Base-by-base conservation (phyloP, 768 basidiomycete species). In the Podaxis rugospora region DNA sequence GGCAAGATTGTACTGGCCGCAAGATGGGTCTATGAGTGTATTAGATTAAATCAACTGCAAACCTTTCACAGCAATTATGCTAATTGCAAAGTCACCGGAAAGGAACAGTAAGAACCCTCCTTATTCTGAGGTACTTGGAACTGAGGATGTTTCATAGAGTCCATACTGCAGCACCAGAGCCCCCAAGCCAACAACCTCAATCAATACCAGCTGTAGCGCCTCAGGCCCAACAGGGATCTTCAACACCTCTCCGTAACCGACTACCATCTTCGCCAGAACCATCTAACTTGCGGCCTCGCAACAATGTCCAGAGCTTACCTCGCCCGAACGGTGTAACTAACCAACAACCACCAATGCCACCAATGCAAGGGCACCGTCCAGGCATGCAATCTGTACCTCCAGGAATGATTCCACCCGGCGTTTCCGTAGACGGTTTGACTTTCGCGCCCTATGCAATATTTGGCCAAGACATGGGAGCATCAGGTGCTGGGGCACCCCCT, bases 11-110 rank as follows among this genome's bases (percentile, higher is more conserved):
- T 94, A 2, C 82, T 94, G 5, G 80, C 84, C 66, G 80, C 83
- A 4, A 81, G 83, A 50, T 94, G 92, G 92, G 80, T 92, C 21
- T 80, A 82, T 52, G 88, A 91, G 68, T 94, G 92, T 66, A 78
- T 94, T 66, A 84, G 86, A 66, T 74, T 80, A 5, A 81, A 83
- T 54, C 79, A 82, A 49, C 77, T 94, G 36, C 88, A 90, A 70
- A 90, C 89, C 0, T 93, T 87, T 67, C 81, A 84, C 53, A 84
- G 77, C 59, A 86, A 90, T 66, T 94, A 88, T 84, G 90, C 87
- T 10, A 89, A 84, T 25, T 93, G 89, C 66, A 93, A 89, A 75
- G 83, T 94, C 18, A 86, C 82, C 18, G 92, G 91, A 23, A 79
- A 76, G 16, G 90, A 93, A 72, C 73, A 77, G 91, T 93, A 73